A percentile compares a stretch with the other conserved stretches of the same genome.
Conservation (phyloP, 1,284 basidiomycete genomes). For the Meira nashicola region DNA sequence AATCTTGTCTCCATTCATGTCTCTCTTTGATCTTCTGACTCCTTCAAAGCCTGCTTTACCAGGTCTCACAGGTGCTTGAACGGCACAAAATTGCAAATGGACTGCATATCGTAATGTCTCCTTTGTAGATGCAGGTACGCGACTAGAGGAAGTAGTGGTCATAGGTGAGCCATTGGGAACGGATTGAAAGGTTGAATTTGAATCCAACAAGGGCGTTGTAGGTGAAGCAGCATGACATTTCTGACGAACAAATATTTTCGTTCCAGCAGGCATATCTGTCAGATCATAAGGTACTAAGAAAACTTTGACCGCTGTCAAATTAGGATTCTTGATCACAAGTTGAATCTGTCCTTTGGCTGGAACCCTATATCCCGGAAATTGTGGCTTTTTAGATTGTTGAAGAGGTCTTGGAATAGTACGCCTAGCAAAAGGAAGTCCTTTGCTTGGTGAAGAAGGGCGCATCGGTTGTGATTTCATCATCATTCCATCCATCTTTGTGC, state of each 20-base stretch:
- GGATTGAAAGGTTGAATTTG: not conserved
- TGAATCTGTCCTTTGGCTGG: conserved; percentile 58
- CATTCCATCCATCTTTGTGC: not conserved
- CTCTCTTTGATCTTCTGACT: not conserved
- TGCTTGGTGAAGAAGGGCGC: not conserved
- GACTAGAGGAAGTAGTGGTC: not conserved
- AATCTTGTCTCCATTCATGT: not conserved
- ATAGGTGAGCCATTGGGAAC: not conserved
- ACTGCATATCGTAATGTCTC: conserved; percentile 44
- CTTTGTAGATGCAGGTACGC: not conserved
- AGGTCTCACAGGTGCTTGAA: conserved; percentile 11
- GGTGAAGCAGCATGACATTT: conserved; percentile 19
- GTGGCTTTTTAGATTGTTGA: not conserved
- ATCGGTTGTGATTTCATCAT: not conserved
- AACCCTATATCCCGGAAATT: conserved; percentile 57
- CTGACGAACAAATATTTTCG: conserved; percentile 41
- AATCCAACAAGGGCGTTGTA: not conserved
- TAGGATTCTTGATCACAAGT: conserved; percentile 57
- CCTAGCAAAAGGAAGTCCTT: no score
- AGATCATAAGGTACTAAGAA: conserved; percentile 59
- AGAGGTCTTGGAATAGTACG: not conserved
- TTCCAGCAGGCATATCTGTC: conserved; percentile 46
- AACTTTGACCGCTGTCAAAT: conserved; percentile 55
- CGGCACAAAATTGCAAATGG: conserved; percentile 40
- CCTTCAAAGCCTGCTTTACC: not conserved